Base-by-base conservation (phyloP, 148 eudicot genomes). In the Heliamphora exappendiculata region DNA sequence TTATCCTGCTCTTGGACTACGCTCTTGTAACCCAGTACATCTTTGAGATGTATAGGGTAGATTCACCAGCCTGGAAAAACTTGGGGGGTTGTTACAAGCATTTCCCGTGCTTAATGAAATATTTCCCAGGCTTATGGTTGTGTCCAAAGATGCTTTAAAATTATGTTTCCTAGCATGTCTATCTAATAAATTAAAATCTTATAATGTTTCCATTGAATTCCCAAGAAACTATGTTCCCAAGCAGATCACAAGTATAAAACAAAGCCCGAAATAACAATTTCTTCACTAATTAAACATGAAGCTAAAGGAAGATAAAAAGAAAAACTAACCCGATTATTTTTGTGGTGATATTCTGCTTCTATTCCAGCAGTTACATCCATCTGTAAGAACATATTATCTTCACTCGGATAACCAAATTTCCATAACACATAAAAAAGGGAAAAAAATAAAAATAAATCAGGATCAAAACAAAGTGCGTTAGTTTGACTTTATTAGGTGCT, bases 261-360 rank as follows among this genome's bases (percentile, higher is more conserved):
- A 54, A 68, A 14, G 58, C 58, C 24, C 3, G 37, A 68, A 11
- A 16, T 66, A 9, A 20, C 42, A 14, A 5, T 37, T 17, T 28
- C 13, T 55, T 12, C 7, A 5, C 26, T n/a, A 41, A 29, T n/a
- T 9, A 20, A 39, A 47, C 39, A 58, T 45, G 57, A 31, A 50
- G 24, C n/a, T 13, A 70, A 47, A 37, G 62, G 33, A 31, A 70
- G 72, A 24, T 16, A 19, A 72, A n/a, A 72, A 54, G n/a, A 53
- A 70, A 63, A 68, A 79, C 82, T 60, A 73, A 95, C 98, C 91
- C 92, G 89, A 72, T 86, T 89, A 71, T 91, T 91, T 85, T 95
- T 92, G 87, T 91, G 98, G 79, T 95, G 98, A 85, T 95, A 95
- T 80, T 91, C 97, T 64, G 97, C 89, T 85, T 95, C 98, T 80